A percentile compares a stretch with the other conserved stretches of the same genome.
phyloP scores from a whole-genome alignment of 345 rosid species.

The Ricinus communis region DNA sequence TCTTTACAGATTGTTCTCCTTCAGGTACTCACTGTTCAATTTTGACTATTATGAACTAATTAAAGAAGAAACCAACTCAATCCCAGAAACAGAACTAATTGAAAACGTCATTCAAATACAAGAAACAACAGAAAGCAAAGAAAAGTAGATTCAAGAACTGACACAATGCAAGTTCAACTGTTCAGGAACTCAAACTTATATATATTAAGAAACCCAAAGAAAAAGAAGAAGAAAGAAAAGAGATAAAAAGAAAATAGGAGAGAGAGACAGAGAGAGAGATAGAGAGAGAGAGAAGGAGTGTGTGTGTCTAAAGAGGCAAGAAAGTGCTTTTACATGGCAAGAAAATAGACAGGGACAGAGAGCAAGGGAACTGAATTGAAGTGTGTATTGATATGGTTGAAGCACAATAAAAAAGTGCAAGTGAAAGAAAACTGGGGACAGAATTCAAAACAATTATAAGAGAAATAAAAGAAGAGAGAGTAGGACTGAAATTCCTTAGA shows the following conservation, averaged over 20 bases:
- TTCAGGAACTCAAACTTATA: too few relatives aligned
- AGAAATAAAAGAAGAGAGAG: neutral
- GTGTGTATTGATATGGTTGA: too few relatives aligned
- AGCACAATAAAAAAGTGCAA: neutral
- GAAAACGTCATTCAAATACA: neutral
- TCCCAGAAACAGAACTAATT: too few relatives aligned
- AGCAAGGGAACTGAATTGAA: neutral
- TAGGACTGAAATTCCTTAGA: neutral
- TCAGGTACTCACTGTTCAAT: too few relatives aligned
- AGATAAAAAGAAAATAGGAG: too few relatives aligned
- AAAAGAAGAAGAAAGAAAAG: neutral
- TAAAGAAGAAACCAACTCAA: too few relatives aligned
- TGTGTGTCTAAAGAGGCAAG: neutral
- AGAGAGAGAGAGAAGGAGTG: too few relatives aligned
- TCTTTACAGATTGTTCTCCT: too few relatives aligned
- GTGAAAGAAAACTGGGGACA: constrained; percentile 20
- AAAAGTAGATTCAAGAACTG: neutral
- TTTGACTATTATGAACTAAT: too few relatives aligned
- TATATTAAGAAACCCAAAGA: too few relatives aligned
- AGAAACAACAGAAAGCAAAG: neutral
- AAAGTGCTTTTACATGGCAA: neutral
- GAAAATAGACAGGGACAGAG: neutral
- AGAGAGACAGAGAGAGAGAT: too few relatives aligned
- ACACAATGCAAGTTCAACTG: too few relatives aligned
- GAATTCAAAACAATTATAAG: constrained; percentile 4